Evolutionary conservation across 148 eudicot species (phyloP).

Genomic region (Fagopyrum homotropicum): DNA sequence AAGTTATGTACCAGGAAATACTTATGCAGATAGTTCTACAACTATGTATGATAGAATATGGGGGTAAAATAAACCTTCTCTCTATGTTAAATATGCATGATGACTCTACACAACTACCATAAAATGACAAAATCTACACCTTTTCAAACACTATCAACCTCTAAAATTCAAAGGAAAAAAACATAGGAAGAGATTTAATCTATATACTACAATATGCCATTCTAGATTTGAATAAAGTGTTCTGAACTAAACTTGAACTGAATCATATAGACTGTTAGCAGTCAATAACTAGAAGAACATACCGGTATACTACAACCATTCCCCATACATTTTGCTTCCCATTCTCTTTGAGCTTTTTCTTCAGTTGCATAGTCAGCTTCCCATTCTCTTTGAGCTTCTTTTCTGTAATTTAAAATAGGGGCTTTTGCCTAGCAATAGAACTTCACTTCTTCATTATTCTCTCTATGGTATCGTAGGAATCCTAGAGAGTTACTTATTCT

Average conservation of each 20-base stretch:
- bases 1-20: neutral
- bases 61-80: neutral
- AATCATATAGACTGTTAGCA: neutral
- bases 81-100: neutral
- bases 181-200: neutral
- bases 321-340: constrained; percentile 81
- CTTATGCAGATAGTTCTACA: neutral
- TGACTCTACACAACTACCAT: neutral
- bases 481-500: too few species aligned
- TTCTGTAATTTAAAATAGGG: too few species aligned
- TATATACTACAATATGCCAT: neutral
- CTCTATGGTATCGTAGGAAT: too few species aligned
- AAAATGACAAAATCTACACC: neutral
- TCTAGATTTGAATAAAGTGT: neutral
- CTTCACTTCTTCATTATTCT: too few species aligned
- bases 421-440: too few species aligned
- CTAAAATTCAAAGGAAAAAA: neutral
- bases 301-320: constrained; percentile 47
- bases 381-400: too few species aligned
- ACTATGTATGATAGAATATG: neutral
- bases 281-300: constrained; percentile 13
- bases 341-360: constrained; percentile 84
- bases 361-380: constrained; percentile 67
- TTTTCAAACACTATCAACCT: neutral
- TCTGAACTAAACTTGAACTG: neutral